phyloP scores from a whole-genome alignment of 441 rosid genomes.

The Adansonia rubrostipa region DNA sequence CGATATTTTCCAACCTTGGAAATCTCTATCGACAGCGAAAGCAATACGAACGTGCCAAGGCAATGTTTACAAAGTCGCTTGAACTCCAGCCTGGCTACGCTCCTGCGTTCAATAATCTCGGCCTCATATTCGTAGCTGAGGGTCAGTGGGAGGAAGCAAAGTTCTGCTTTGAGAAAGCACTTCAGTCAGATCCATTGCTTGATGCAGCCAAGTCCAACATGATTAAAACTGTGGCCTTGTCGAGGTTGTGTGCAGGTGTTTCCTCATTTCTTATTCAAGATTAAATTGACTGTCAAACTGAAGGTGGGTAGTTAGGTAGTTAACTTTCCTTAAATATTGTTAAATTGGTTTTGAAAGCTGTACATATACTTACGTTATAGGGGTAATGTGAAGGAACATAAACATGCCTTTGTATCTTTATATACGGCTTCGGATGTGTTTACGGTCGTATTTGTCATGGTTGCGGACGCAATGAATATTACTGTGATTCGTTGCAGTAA shows the following conservation, averaged over 20 bases:
- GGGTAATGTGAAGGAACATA: neutral
- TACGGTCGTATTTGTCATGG: no score
- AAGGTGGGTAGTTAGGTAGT: neutral
- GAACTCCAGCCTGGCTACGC: constrained; percentile 89
- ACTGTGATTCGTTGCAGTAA: no score
- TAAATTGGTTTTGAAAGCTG: neutral
- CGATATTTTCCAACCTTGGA: constrained; percentile 85
- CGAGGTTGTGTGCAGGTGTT: constrained; percentile 48
- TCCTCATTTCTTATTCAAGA: constrained; percentile 37
- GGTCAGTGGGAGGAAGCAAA: constrained; percentile 87
- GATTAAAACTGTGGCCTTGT: constrained; percentile 65
- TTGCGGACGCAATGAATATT: no score
- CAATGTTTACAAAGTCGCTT: constrained; percentile 85
- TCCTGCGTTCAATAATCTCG: constrained; percentile 92
- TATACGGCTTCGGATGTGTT: neutral
- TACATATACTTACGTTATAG: neutral
- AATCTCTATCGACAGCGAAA: constrained; percentile 81
- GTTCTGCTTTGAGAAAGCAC: constrained; percentile 76
- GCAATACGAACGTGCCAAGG: constrained; percentile 82
- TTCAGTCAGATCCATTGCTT: constrained; percentile 74
- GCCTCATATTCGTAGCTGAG: constrained; percentile 88
- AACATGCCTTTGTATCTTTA: neutral
- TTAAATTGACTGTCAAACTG: neutral
- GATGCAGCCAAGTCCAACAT: constrained; percentile 89
- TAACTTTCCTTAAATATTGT: neutral